Evolutionary conservation across 768 basidiomycete genomes (phyloP), one percentile per base, ranked within the genome.

Genomic region (Kwoniella sp.): DNA sequence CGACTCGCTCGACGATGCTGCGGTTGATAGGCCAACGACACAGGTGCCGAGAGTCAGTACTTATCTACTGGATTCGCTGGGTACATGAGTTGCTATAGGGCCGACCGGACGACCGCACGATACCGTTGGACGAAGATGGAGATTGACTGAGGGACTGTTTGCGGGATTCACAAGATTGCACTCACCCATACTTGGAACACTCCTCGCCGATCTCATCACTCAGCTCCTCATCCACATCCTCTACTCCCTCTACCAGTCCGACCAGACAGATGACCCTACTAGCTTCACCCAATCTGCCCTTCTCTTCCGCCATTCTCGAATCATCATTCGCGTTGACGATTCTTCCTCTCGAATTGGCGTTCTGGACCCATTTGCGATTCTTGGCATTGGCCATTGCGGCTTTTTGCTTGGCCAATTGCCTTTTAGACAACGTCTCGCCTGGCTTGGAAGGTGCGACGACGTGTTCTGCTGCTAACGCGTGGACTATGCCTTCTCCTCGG

Each of bases 311-410:
- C 8, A 86, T 82, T 80, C 88, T 89, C 30, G 86, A 85, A 71
- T 95, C 91, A 72, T 93, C 92, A 64, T 94, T 92, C 70, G 89
- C 87, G 76, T 95, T 93, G 79, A 95, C 85, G 70, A 96, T 93
- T 74, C 87, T 90, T 38, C 93, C 93, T 86, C 90, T 89, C 75
- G 88, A 88, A 53, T 67, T 78, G 9, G 73, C 63, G 20, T 88
- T 26, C 59, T 82, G 74, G 2, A 72, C 70, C 80, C 68, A 81
- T 67, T 72, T 70, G 5, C 69, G 53, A n/a, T 74, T 73, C 47
- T 77, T 71, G 12, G 59, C 53, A 57, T 71, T 72, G n/a, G 72
- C 73, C 11, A 63, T 58, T 28, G 70, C 69, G 13, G 71, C 70
- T 58, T 84, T 84, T 15, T 79, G 77, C 23, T 79, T 72, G 25